Evolutionary conservation across 2,329 filamentous ascomycete genomes (phyloP), one percentile per base, ranked within the genome.

Genomic region (Monosporascus sp.): DNA sequence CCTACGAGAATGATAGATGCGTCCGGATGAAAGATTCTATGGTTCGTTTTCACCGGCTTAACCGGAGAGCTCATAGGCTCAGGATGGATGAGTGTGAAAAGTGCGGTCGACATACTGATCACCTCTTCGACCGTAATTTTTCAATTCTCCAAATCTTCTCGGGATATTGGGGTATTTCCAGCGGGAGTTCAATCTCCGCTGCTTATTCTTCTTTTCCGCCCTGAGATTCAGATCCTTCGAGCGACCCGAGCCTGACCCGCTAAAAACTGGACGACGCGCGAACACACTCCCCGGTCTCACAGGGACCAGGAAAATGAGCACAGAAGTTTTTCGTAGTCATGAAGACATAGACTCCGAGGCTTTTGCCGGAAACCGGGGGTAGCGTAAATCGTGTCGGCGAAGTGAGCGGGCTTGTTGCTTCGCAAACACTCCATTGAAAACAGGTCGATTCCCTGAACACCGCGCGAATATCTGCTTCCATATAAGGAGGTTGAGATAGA

Each of bases 1-100:
- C 87, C 87, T 26, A 90, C 80, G 44, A 91, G 74, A 22, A 90
- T 82, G 51, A 91, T 82, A 1, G 87, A 88, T 9, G 85, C 83
- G 68, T 87, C 79, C 1, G 76, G 67, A 19, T 78, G 72, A 62
- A 86, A 87, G 53, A 69, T 53, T 51, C 72, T 70, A 56, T 66
- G 63, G 55, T 75, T 75, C 43, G 66, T 67, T 22, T 46, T 46
- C 6, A 31, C 3, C 24, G 43, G 46, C 52, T 55, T 64, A 14
- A 52, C 45, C 22, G 55, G 51, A 48, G 52, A 37, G 16, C 50
- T 52, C 19, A 54, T 49, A 2, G 50, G 47, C 27, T 54, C 53
- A 47, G 55, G 54, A 34, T 52, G 41, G 14, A 55, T 47, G 36
- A 53, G 41, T 50, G 47, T 53, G 50, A 61, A 61, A 52, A 54